Evolutionary conservation across 108 stramenopile genomes (phyloP), one percentile per base, ranked within the genome.

Genomic region (Bacterosira constricta): DNA sequence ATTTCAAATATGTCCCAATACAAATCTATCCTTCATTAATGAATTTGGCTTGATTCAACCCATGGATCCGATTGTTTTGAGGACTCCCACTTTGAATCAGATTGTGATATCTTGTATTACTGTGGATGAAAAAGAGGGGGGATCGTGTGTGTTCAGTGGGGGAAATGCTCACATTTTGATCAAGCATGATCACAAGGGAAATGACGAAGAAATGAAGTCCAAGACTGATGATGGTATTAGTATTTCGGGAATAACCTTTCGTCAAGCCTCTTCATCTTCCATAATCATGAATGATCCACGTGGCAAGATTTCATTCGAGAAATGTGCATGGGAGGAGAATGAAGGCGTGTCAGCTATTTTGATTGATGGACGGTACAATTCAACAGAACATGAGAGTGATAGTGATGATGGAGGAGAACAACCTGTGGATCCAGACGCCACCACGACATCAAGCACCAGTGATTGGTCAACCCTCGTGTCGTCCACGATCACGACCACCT

Each of bases 251-350:
- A 60, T 79, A 3, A 46, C 57, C 7, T 79, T 79, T 37, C 65
- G 56, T 17, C 18, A 45, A 8, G 69, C 78, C 15, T 31, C 38
- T 3, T 29, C 64, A 31, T 30, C 78, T 10, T 67, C 66, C 13
- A 50, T 79, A 20, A 23, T 70, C 3, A 71, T 79, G 78, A 50
- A 79, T 46, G 78, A 79, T 71, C 78, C 78, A 15, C 55, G 70
- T 1, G 78, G 78, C 25, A 64, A 53, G 13, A 60, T 71, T 23
- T n/a, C 30, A 9, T 71, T 79, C 57, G 63, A 71, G 9, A 49
- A 52, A 17, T 71, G 78, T 36, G 26, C 31, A 13, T 79, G 63
- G 54, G 27, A 61, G n/a, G 27, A 52, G 20, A 79, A 71, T 29
- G 17, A 21, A 20, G 78, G 78, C 5, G 59, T 30, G 38, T 63